Conservation (phyloP, 768 basidiomycete species). For the Hirschioporus abietinus region DNA sequence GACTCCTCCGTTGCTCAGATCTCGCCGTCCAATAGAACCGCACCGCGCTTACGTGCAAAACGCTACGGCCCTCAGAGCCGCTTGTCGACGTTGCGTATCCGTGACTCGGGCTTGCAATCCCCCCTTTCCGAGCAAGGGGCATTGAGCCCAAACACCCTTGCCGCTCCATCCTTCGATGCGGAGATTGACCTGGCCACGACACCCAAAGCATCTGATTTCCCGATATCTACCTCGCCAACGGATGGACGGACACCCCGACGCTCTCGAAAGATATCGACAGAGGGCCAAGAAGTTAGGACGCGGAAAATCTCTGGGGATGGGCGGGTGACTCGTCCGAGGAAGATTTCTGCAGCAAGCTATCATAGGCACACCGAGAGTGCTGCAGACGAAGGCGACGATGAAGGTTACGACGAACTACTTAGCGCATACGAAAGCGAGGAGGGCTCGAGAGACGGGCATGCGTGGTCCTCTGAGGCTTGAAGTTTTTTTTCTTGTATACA, state of each 20-base stretch:
- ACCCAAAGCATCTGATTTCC: slow-evolving; percentile 49
- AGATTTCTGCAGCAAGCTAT: slow-evolving; percentile 13
- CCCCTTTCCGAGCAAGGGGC: slow-evolving; percentile 28
- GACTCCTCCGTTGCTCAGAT: slow-evolving; percentile 40
- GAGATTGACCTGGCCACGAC: slow-evolving; percentile 50
- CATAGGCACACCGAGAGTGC: slow-evolving; percentile 42
- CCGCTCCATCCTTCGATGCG: slow-evolving; percentile 44
- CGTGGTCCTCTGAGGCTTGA: not conserved
- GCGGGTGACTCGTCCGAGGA: slow-evolving; percentile 15
- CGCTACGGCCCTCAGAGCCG: slow-evolving; percentile 41
- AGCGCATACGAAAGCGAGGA: slow-evolving; percentile 83
- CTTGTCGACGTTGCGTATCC: slow-evolving; percentile 45
- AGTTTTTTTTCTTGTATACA: not conserved
- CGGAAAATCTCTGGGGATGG: slow-evolving; percentile 26
- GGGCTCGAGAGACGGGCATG: slow-evolving; percentile 19
- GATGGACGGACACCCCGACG: slow-evolving; percentile 17
- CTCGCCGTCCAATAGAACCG: slow-evolving; percentile 31
- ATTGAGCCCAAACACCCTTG: slow-evolving; percentile 41
- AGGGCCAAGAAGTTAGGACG: slow-evolving; percentile 13
- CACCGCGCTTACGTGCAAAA: slow-evolving; percentile 44
- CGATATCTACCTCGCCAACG: slow-evolving; percentile 21
- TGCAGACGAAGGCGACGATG: slow-evolving; percentile 74
- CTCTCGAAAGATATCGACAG: slow-evolving; percentile 18
- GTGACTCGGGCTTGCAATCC: slow-evolving; percentile 40
- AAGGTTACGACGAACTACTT: slow-evolving; percentile 69